Base-by-base conservation (phyloP, 2,329 filamentous ascomycete species). In the Sporothrix protearum region DNA sequence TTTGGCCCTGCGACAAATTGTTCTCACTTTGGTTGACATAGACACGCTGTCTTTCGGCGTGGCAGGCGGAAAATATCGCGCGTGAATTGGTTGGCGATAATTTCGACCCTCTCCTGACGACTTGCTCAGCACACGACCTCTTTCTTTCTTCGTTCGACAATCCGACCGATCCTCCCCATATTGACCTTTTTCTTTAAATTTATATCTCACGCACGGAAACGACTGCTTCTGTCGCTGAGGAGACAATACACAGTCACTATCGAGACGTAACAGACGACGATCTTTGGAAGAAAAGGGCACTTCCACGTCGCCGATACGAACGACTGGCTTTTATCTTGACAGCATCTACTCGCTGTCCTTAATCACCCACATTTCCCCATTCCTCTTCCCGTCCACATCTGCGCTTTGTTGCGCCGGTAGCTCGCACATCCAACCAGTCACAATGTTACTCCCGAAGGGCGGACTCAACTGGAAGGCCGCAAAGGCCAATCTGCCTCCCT, bases 381-480 rank as follows among this genome's bases (percentile, higher is more conserved):
- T 22, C 36, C 19, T n/a, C 36, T 45, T n/a, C 39, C 28, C 12
- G 33, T 57, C 12, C 9, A 33, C 28, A 16, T 22, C 59, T 64
- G 36, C 36, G 36, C 59, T 45, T 64, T 22, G 22, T 28, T 45
- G 63, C 42, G 63, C 30, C 45, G 64, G 45, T n/a, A 14, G 14
- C 45, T 22, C 30, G 8, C 42, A 49, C 28, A 53, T 67, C 19
- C 28, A 53, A 51, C 19, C 28, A 77, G 79, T 79, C 78, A 84
- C 76, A 74, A 97, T 97, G 94, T 89, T 97, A 84, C 89, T 96
- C 77, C 92, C 93, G 75, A 97, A 97, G 83, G 92, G 92, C 80
- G 92, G 93, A 80, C 87, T 95, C 78, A 94, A 89, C 81, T 98
- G 95, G 94, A 97, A 97, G 85, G 91, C 92, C 76, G 91, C 94